phyloP scores from a whole-genome alignment of 1,139 yeast genomes.

The Blastobotrys proliferans region DNA sequence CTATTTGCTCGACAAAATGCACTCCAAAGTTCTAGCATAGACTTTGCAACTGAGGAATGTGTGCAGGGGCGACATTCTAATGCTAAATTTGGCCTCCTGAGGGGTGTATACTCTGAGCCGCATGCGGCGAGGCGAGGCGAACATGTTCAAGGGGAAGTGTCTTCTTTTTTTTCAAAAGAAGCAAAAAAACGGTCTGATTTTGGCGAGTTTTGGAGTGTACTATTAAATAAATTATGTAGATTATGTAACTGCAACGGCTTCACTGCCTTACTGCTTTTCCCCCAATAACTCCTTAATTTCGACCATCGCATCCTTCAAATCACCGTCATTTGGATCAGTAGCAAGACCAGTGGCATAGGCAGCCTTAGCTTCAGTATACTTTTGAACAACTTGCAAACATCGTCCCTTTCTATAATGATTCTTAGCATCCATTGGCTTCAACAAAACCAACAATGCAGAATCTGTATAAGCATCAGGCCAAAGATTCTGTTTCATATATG shows the following conservation, averaged over 20 bases:
- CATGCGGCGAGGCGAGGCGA: no score
- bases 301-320: slow-evolving; percentile 35
- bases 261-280: neutral
- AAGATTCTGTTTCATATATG: slow-evolving; percentile 59
- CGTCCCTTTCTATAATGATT: slow-evolving; percentile 81
- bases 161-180: neutral
- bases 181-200: no score
- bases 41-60: no score
- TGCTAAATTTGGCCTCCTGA: no score
- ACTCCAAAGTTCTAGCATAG: no score
- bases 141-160: no score
- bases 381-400: slow-evolving; percentile 65
- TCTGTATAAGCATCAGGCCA: slow-evolving; percentile 77
- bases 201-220: no score
- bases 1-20: no score
- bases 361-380: slow-evolving; percentile 65
- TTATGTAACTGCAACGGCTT: no score
- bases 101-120: no score
- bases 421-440: slow-evolving; percentile 64
- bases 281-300: slow-evolving; percentile 22
- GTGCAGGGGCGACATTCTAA: no score
- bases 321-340: slow-evolving; percentile 46
- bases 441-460: slow-evolving; percentile 67
- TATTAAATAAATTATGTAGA: no score
- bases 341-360: slow-evolving; percentile 76